Evolutionary conservation across 129 eudicot genomes (phyloP), one percentile per base, ranked within the genome.

Genomic region (Flaveria ramosissima): DNA sequence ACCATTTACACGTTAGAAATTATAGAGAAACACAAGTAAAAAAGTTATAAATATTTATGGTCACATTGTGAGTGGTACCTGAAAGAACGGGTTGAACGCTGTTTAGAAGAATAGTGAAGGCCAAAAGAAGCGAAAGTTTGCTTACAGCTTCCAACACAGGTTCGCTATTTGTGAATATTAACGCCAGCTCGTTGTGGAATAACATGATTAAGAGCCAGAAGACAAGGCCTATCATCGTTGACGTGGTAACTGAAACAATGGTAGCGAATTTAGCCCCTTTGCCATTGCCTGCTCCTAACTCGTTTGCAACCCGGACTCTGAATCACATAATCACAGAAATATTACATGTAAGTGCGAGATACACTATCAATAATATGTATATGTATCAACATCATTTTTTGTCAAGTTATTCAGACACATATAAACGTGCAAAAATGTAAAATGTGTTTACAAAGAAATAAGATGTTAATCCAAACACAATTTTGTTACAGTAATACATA

Each of bases 221-320:
- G 20, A 90, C 52, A 1, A 88, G 47, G 17, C 98, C 98, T 7
- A 92, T 88, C 12, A 80, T 61, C 0, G 81, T 19, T 0, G 98
- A 92, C 27, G 88, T 73, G 7, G 72, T 53, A 60, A 92, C 98
- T 41, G 92, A 50, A 15, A 86, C 90, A 3, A 80, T 73, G 2
- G 92, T 88, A 2, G 98, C 96, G 36, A 92, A 92, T 61, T 74
- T 92, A 1, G 98, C 98, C 17, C 86, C 98, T 84, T 90, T 90
- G 0, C 96, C 96, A 27, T 90, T 90, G 4, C 98, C 94, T 15
- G 93, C 92, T 70, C 98, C 98, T 23, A 92, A 76, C 84, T 92
- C 98, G 62, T 92, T 92, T 47, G 98, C 92, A 50, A 92, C 96
- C 64, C 98, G 81, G 26, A 92, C 98, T 81, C 98, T 92, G 88